Evolutionary conservation across 164 flowering plant species (phyloP), one percentile per base, ranked within the genome.

Genomic region (Santalum album): DNA sequence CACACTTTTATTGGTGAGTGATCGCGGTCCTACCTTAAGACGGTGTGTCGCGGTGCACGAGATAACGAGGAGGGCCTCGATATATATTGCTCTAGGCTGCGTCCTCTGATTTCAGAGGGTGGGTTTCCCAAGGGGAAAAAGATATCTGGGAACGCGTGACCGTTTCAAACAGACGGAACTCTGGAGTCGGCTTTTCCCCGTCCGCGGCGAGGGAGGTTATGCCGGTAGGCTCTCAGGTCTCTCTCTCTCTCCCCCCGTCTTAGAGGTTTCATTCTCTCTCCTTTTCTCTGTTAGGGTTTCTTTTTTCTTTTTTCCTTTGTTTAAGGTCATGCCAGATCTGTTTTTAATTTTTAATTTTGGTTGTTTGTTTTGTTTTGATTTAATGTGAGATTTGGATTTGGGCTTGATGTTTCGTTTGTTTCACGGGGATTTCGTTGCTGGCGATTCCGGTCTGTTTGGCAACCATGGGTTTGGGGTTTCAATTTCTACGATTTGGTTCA

Each of bases 211-310:
- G 76, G 79, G 73, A 61, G 70, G 66, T 62, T 78, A 74, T 76
- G 83, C 86, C 74, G 69, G 20, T 71, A 69, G 74, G 74, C 67
- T 55, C 58, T 45, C 72, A 70, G 80, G 85, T 80, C 20, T 57
- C 39, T 32, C 23, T 46, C 29, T 24, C 34, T 29, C 34, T 29
- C 6, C 34, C 34, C 34, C 9, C 34, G 34, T 29, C 34, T 29
- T 29, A 29, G 4, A 3, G 34, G 4, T 29, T 29, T 29, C 4
- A 29, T 3, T 29, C 34, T 29, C 6, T 3, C 4, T 29, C 34
- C 9, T 29, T 9, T 29, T 4, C 4, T 29, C 9, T 22, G 63
- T 21, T 63, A 1, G 35, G 53, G 25, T 57, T 18, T 12, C 25
- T 19, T 9, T 23, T 3, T n/a, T n/a, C n/a, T n/a, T n/a, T n/a